phyloP scores from a whole-genome alignment of 495 filamentous ascomycete genomes.

The Parathielavia hyrcaniae region DNA sequence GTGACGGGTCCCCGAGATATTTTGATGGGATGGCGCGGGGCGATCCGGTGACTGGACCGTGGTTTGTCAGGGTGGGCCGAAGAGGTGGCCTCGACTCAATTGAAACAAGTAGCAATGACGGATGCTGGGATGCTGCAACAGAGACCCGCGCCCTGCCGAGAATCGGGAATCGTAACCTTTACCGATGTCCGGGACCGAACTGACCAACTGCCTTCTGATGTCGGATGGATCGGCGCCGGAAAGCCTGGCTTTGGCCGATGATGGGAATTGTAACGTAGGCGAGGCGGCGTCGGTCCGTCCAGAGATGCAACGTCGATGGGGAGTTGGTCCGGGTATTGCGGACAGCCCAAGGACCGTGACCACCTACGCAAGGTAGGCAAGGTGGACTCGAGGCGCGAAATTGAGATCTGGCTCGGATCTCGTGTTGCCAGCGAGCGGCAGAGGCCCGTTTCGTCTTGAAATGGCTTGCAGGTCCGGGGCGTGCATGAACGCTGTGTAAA shows the following conservation, averaged over 20 bases:
- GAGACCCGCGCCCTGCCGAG: slow-evolving; percentile 5
- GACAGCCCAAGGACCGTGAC: neutral
- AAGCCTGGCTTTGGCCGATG: neutral
- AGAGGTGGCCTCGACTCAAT: slow-evolving; percentile 1
- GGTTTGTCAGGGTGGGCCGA: slow-evolving; percentile 5
- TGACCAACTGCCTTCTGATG: neutral
- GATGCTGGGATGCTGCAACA: neutral
- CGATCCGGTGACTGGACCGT: neutral
- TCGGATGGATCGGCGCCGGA: too few relatives aligned
- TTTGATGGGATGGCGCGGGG: neutral
- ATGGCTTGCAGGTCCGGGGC: neutral
- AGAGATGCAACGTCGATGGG: neutral
- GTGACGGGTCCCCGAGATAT: neutral
- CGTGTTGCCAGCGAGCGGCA: neutral
- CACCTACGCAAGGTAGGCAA: too few relatives aligned
- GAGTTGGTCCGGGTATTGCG: neutral
- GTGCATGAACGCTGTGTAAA: neutral
- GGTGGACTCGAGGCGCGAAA: neutral
- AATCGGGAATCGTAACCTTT: slow-evolving; percentile 4
- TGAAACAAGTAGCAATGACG: neutral
- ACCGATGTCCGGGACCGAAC: neutral
- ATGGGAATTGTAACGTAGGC: neutral
- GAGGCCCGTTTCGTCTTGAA: neutral
- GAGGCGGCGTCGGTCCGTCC: neutral
- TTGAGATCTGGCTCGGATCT: neutral